Base-by-base conservation (phyloP, 306 rosid genomes). In the Cicer judaicum region DNA sequence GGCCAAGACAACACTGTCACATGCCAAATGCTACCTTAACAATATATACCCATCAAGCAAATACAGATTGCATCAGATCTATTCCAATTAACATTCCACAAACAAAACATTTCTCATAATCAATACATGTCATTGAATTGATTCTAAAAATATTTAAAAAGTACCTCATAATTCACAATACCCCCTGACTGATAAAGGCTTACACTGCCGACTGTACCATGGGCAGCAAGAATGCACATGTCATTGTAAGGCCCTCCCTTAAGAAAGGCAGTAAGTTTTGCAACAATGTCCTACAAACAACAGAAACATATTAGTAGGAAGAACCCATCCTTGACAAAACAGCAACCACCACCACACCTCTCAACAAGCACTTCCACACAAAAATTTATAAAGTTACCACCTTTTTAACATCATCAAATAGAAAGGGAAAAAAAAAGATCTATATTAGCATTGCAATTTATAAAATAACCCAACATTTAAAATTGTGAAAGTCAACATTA, bases 221-320 rank as follows among this genome's bases (percentile, higher is more conserved):
- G 70, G 15, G 96, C 97, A 72, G 97, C 85, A 64, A 94, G 87
- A 79, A 90, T 86, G 76, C 84, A 85, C 53, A 90, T 2, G 5
- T 12, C 84, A 1, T 89, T 49, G 16, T 93, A 82, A 3, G 92
- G 88, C 62, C 89, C 96, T 87, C 85, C 89, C 54, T 89, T 84
- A 60, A 85, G 85, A 49, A 87, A 81, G 57, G 87, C 72, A 82
- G 75, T 16, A 62, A 94, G 18, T 73, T 90, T 92, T 3, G 89
- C 74, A 24, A 84, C 85, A 64, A 94, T 75, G 41, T 94, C 97
- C 99, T 94, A 73, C 81, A 88, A 84, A 75, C 69, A 76, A 78
- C 18, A 49, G 7, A 68, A 41, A 7, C 18, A 60, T 2, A 39
- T 21, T 36, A 19, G 71, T 77, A 36, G 76, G 74, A 50, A 84